phyloP scores from a whole-genome alignment of 352 stramenopile species.

The Globisporangium abappressorium region DNA sequence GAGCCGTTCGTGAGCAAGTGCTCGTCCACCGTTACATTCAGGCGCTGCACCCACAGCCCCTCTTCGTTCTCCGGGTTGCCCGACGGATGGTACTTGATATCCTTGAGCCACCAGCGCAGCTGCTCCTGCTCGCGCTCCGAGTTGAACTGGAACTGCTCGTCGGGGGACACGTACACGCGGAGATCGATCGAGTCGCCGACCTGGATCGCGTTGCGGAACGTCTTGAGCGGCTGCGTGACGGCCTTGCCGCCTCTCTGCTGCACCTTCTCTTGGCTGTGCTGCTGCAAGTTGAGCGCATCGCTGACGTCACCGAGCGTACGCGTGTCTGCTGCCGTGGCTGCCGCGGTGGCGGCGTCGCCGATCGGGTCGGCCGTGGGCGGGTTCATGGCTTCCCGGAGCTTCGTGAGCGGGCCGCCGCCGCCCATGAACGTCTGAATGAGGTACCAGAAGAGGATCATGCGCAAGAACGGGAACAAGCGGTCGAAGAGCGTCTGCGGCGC shows the following conservation, averaged over 20 bases:
- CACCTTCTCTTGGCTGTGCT: background rate
- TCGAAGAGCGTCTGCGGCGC: slow-evolving; percentile 49
- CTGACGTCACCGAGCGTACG: slow-evolving; percentile 2
- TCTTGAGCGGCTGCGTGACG: slow-evolving; percentile 20
- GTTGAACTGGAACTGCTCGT: slow-evolving; percentile 49
- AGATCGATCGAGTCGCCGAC: slow-evolving; percentile 49
- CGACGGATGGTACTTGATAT: slow-evolving; percentile 48
- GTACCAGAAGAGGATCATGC: slow-evolving; percentile 84
- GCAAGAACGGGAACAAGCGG: slow-evolving; percentile 60
- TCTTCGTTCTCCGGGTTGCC: slow-evolving; percentile 51
- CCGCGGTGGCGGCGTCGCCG: slow-evolving; percentile 1
- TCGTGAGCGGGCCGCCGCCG: slow-evolving; percentile 15
- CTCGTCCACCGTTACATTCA: slow-evolving; percentile 78
- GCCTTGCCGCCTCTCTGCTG: slow-evolving; percentile 1
- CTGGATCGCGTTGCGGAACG: slow-evolving; percentile 56
- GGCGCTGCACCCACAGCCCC: slow-evolving; percentile 33
- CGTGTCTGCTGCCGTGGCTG: background rate
- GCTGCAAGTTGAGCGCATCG: slow-evolving; percentile 16
- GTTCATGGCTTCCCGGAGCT: slow-evolving; percentile 16
- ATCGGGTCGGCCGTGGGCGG: slow-evolving; percentile 19
- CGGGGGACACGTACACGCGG: slow-evolving; percentile 64
- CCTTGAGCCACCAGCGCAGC: slow-evolving; percentile 54
- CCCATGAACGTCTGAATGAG: slow-evolving; percentile 53
- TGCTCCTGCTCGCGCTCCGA: slow-evolving; percentile 47
- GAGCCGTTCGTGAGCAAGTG: slow-evolving; percentile 72